phyloP scores from a whole-genome alignment of 371 early-diverging fungal species.

The Mucor indicus region DNA sequence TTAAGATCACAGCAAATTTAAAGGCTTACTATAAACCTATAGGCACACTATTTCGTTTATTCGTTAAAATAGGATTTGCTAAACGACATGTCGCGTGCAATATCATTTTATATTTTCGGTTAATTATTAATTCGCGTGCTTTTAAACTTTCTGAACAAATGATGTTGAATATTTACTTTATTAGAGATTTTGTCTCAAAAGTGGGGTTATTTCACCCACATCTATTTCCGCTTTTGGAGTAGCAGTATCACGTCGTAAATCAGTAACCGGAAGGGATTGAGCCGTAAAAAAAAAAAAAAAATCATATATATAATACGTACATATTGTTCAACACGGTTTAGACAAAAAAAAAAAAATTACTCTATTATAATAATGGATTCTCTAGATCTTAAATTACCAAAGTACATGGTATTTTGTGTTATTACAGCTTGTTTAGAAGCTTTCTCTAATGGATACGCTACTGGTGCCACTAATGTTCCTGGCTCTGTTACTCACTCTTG shows the following conservation, averaged over 20 bases:
- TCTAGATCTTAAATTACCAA: conserved; percentile 23
- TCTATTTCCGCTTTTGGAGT: no score
- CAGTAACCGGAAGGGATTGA: background rate
- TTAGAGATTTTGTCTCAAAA: background rate
- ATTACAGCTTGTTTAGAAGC: conserved; percentile 34
- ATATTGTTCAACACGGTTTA: background rate
- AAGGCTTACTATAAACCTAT: no score
- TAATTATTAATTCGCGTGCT: no score
- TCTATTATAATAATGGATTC: conserved; percentile 31
- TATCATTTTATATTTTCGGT: no score
- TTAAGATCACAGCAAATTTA: no score
- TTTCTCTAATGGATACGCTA: conserved; percentile 39
- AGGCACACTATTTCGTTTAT: no score
- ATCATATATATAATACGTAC: background rate
- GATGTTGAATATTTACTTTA: background rate
- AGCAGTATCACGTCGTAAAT: no score
- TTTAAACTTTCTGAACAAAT: no score
- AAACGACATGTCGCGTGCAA: no score
- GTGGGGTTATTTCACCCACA: no score
- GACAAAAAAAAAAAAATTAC: background rate
- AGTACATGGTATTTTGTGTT: conserved; percentile 40
- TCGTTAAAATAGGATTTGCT: no score
- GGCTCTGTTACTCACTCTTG: conserved; percentile 25
- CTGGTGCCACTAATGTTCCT: conserved; percentile 45
- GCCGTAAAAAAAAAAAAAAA: background rate